Evolutionary conservation across 2,329 filamentous ascomycete genomes (phyloP), one percentile per base, ranked within the genome.

Genomic region (Xylariaceae sp.): DNA sequence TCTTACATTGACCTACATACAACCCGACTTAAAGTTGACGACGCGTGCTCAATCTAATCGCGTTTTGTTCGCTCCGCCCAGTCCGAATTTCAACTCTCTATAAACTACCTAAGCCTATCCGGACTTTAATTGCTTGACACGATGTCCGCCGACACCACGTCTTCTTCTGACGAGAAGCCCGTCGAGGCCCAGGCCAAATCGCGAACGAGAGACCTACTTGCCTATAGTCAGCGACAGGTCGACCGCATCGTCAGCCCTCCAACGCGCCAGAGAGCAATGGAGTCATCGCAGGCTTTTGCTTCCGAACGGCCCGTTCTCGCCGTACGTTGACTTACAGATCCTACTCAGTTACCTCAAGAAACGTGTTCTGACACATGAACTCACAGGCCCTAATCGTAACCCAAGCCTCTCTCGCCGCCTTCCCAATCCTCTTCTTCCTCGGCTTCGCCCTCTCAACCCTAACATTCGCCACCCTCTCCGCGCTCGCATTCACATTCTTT

Each of bases 371-470:
- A n/a, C 15, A n/a, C 12, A 11, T 22, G 12, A 32, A 19, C 14
- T 39, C 11, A 10, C 55, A 89, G 86, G 81, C 83, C 51, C 89
- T 94, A 66, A 64, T 90, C 49, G 68, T 80, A 41, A 72, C 78
- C 30, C 87, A 91, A 65, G 60, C 85, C 50, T 66, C 82, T 51
- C 75, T 90, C 54, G 83, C 82, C 12, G 77, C 82, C 49, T 67
- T 88, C 12, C 89, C 89, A 1, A 60, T 91, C 51, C 67, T 83
- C 38, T 70, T 90, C 54, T 92, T 94, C 72, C 55, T 77, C 48
- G 71, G 79, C 58, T 90, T 91, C 72, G 74, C 78, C 48, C 58
- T 84, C 38, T 81, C 80, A 36, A 79, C 84, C 51, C 68, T 85
- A 54, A 66, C 83, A 54, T 78, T 89, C 64, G 79, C 85, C 14